Evolutionary conservation across 2,329 filamentous ascomycete genomes (phyloP), one percentile per base, ranked within the genome.

Genomic region (Epichloe amarillans): DNA sequence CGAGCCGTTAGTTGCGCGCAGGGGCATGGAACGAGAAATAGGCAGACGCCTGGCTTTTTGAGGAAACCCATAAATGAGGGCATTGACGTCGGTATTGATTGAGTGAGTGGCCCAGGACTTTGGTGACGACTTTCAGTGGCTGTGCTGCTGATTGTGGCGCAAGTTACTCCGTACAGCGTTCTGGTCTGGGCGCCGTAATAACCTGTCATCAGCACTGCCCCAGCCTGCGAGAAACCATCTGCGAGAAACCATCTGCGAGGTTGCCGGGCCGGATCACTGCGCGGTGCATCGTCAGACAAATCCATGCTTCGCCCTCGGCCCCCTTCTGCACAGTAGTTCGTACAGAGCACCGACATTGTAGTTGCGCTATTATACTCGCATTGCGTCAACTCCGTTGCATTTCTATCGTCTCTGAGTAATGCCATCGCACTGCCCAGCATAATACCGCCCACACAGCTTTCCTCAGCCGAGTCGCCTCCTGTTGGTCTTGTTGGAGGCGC

Each of bases 91-190:
- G 40, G 46, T 30, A 12, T 49, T 37, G 21, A 23, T 21, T 21
- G n/a, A 42, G 41, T 7, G 19, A 12, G 11, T 15, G 14, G 39
- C 39, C 17, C 30, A 21, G 26, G 46, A 40, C 26, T 42, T 41
- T 49, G 30, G 43, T 48, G 48, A 51, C 39, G 43, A 52, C 54
- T 50, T 52, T 19, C 21, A 10, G 54, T 54, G 54, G 54, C 54
- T 56, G 54, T 54, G 54, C 47, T 41, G 49, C 21, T 17, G 39
- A 44, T 50, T 45, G 54, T 50, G 54, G 52, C 53, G 55, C 49
- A 50, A 26, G 33, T 26, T 5, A 11, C 50, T 30, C 26, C 26
- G 26, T 8, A 26, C 26, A 26, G 26, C 26, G 26, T 26, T 26
- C 26, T 26, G 26, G 26, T 3, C 3, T 26, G 26, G 26, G 26